Base-by-base conservation (phyloP, 2,329 filamentous ascomycete genomes). In the Monilinia fructigena region DNA sequence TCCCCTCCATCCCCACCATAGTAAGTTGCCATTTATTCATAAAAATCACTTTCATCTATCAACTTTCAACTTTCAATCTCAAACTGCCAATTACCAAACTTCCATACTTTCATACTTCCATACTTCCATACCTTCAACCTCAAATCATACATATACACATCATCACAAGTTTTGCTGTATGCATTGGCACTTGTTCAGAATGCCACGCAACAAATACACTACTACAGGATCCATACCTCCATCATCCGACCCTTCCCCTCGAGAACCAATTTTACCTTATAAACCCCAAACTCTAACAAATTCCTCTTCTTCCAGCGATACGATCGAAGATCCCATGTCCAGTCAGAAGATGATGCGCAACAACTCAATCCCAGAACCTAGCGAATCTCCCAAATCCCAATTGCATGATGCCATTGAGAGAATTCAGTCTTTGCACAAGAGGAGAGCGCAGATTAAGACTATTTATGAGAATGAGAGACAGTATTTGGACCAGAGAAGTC, bases 1-100 rank as follows among this genome's bases (percentile, higher is more conserved):
- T 60, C 55, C 55, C 55, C 63, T 52, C 63, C 55, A 65, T 61
- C 63, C 47, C 63, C 63, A 52, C 63, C 63, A 61, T 65, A 65
- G 63, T 65, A 47, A 65, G 63, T 65, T 54, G 12, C 26, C 26
- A 48, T 47, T 28, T 10, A 20, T 55, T 48, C 26, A 38, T 11
- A 8, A 20, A 18, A 5, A 56, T 28, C 48, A 53, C 26, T 10
- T 26, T 38, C 59, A n/a, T 35, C 40, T 28, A 31, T 35, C 18
- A 31, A 47, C n/a, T 28, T 31, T 23, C 18, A 31, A 47, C n/a
- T 26, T 47, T 10, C 58, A 35, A 38, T 28, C 4, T 28, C 28
- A 28, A 28, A 3, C 28, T 28, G 28, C 28, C 28, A 35, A 35
- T 8, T 35, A 8, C 31, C 31, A 35, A 35, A 35, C 31, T 35